A percentile compares a stretch with the other conserved stretches of the same genome.
Conservation (phyloP, 164 flowering plant species). For the Piper betle region DNA sequence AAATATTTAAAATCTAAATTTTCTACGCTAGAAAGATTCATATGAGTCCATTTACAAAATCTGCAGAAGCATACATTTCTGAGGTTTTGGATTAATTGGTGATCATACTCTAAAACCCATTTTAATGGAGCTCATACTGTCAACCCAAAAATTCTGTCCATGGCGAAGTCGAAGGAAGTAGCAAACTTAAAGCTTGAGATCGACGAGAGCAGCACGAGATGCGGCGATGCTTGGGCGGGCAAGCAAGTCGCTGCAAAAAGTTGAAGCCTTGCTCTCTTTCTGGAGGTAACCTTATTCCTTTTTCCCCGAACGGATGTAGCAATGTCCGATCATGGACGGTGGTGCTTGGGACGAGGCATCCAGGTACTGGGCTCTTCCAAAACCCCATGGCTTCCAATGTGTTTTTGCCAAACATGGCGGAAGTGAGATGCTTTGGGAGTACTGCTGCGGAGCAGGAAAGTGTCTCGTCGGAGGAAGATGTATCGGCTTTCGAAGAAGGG, state of each 20-base stretch:
- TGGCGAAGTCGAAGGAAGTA: too few species aligned
- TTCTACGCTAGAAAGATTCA: too few species aligned
- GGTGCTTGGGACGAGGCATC: not conserved
- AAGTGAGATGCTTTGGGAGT: constrained; percentile 27
- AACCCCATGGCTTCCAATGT: not conserved
- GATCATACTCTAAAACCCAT: too few species aligned
- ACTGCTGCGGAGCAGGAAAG: constrained; percentile 66
- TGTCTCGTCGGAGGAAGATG: constrained; percentile 44
- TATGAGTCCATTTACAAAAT: too few species aligned
- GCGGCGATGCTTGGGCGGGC: not conserved
- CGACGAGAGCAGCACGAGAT: not conserved
- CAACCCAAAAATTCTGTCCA: too few species aligned
- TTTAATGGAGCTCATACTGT: too few species aligned
- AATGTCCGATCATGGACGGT: not conserved
- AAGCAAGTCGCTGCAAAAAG: not conserved
- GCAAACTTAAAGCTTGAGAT: too few species aligned
- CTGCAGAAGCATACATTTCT: too few species aligned
- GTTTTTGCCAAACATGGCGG: constrained; percentile 6
- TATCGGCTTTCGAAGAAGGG: constrained; percentile 32
- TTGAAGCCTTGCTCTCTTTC: not conserved
- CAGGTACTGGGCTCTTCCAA: not conserved
- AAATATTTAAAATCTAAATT: too few species aligned
- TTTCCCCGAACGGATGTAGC: not conserved
- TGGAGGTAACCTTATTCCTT: not conserved
- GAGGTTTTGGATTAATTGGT: too few species aligned